These are phyloP conservation scores for Zoysia matrella DNA, from an alignment of 202 grass and related monocot species.

Conservation along the genomic window DNA sequence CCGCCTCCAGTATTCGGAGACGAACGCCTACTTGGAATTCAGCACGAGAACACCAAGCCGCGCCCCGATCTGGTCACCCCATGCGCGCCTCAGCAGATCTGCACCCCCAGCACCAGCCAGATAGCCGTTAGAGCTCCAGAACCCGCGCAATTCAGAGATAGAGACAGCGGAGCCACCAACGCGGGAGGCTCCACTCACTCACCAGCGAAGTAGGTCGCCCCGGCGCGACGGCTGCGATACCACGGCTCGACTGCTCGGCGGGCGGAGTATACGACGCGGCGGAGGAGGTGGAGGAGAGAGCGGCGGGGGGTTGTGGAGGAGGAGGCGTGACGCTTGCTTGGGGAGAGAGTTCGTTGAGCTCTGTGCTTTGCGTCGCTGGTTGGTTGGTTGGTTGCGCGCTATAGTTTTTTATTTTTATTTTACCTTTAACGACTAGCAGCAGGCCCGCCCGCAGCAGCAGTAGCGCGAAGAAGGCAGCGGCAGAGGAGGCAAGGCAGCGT, in stretches of 20 bases:
- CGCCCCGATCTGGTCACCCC: conserved; percentile 50
- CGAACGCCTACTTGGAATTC: conserved; percentile 9
- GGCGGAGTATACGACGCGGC: not conserved
- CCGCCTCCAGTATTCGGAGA: not conserved
- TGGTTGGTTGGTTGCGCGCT: conserved; percentile 9
- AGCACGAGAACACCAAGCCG: not conserved
- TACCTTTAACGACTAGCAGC: not conserved
- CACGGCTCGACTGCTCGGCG: not conserved
- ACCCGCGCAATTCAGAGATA: conserved; percentile 16
- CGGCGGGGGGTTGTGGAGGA: not conserved
- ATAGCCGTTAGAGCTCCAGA: not conserved
- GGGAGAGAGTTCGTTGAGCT: not conserved
- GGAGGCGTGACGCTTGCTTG: not conserved
- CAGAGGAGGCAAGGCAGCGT: conserved; percentile 8
- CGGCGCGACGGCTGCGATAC: not conserved
- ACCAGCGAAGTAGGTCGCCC: too few species aligned
- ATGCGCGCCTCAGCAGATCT: conserved; percentile 52
- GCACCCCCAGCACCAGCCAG: not conserved
- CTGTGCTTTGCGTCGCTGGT: conserved; percentile 31
- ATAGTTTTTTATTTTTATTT: conserved; percentile 16
- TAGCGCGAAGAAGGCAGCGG: conserved; percentile 26
- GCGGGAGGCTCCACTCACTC: not conserved
- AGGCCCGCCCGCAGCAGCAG: not conserved
- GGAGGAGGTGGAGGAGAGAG: not conserved
- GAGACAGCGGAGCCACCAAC: not conserved